phyloP scores from a whole-genome alignment of 352 stramenopile genomes.

The Achlya hypogyna region DNA sequence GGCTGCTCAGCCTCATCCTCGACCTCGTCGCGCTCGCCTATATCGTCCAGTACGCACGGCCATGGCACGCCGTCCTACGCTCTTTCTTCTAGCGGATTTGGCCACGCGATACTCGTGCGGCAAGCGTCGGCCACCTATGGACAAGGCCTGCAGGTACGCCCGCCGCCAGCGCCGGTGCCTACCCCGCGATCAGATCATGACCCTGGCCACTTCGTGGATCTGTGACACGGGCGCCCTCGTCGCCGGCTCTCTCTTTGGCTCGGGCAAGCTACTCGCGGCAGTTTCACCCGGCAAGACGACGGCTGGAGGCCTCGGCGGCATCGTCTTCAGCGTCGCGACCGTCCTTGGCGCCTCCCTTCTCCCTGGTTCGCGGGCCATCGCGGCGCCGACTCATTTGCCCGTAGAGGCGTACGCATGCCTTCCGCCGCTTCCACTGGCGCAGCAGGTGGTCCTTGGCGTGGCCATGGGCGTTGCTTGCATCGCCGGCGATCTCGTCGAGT shows the following conservation, averaged over 20 bases:
- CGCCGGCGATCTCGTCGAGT: slow-evolving; percentile 56
- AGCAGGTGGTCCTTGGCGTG: slow-evolving; percentile 37
- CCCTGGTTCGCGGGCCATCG: slow-evolving; percentile 28
- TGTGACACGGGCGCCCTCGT: slow-evolving; percentile 58
- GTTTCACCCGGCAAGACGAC: slow-evolving; percentile 67
- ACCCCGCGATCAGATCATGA: slow-evolving; percentile 31
- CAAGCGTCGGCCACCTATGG: slow-evolving; percentile 36
- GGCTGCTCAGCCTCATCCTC: slow-evolving; percentile 29
- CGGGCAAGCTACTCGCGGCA: slow-evolving; percentile 42
- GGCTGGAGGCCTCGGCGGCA: slow-evolving; percentile 39
- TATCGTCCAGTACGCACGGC: slow-evolving; percentile 27
- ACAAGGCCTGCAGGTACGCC: slow-evolving; percentile 28
- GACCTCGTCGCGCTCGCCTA: slow-evolving; percentile 50
- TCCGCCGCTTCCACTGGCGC: slow-evolving; percentile 24
- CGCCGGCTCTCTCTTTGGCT: slow-evolving; percentile 41
- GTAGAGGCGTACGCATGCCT: slow-evolving; percentile 23
- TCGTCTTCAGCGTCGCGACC: slow-evolving; percentile 39
- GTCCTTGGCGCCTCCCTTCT: slow-evolving; percentile 25
- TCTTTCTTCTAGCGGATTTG: slow-evolving; percentile 30
- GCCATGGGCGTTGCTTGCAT: slow-evolving; percentile 51
- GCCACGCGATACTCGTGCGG: slow-evolving; percentile 49
- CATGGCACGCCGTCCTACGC: neutral
- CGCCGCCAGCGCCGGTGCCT: neutral
- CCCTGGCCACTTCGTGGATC: slow-evolving; percentile 51
- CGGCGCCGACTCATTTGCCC: slow-evolving; percentile 9